Evolutionary conservation across 257 asterid genomes (phyloP).

Genomic region (Solanum corneliomulleri): DNA sequence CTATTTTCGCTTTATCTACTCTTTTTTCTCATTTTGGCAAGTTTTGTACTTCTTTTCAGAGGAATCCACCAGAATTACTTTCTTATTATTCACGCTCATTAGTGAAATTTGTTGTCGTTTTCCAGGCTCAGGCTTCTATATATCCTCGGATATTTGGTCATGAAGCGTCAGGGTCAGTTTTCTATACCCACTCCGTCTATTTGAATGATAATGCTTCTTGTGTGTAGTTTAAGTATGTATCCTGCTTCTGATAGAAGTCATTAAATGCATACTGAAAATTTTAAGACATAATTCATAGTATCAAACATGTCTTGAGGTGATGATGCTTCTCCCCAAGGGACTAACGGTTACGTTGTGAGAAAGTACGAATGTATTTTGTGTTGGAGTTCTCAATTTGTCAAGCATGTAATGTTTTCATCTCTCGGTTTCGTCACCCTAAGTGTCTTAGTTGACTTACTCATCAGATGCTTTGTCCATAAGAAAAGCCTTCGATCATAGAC

Average conservation of each 20-base stretch:
- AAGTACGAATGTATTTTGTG: not conserved
- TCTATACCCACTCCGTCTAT: conserved; percentile 7
- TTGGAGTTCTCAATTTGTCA: not conserved
- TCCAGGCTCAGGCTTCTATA: conserved; percentile 57
- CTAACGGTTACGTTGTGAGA: not conserved
- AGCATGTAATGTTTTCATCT: not conserved
- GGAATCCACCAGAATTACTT: not conserved
- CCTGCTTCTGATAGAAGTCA: not conserved
- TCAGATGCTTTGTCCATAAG: not conserved
- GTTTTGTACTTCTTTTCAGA: not conserved
- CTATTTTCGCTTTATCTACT: not conserved
- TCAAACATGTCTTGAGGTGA: not conserved
- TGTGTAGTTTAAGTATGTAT: not conserved
- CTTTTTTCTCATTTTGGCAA: not conserved
- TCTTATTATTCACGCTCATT: not conserved
- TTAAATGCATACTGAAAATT: not conserved
- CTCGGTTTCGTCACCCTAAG: not conserved
- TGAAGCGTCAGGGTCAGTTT: conserved; percentile 84
- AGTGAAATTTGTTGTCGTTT: not conserved
- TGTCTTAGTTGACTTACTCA: not conserved
- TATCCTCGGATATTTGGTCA: conserved; percentile 94
- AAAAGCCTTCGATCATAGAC: not conserved
- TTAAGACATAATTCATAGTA: not conserved
- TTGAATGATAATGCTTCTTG: not conserved
- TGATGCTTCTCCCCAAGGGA: not conserved